Evolutionary conservation across 2,329 filamentous ascomycete species (phyloP).

Genomic region (Hirsutella rhossiliensis): DNA sequence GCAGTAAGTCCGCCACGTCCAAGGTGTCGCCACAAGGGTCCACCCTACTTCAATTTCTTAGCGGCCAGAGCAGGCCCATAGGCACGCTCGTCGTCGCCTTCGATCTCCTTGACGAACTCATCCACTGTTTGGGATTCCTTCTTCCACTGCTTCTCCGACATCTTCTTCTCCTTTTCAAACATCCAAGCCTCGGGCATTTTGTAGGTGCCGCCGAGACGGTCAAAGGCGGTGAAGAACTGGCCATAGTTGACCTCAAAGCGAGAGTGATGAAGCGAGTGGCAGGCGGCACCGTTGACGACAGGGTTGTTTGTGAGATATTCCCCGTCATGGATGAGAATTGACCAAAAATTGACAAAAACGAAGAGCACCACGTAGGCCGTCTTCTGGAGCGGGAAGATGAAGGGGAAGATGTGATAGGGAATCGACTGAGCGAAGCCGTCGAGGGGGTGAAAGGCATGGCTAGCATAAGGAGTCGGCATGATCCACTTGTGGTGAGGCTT

Average conservation of each 20-base stretch:
- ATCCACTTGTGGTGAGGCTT: constrained; percentile 99
- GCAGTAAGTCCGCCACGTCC: too few relatives aligned
- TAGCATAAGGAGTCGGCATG: constrained; percentile 89
- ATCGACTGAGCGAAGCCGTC: constrained; percentile 83
- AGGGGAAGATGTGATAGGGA: constrained; percentile 88
- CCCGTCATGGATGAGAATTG: constrained; percentile 89
- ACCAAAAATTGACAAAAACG: constrained; percentile 93
- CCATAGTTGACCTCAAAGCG: constrained; percentile 62
- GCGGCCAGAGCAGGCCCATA: constrained; percentile 24
- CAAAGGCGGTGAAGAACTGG: constrained; percentile 88
- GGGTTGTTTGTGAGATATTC: constrained; percentile 87
- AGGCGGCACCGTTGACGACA: constrained; percentile 89
- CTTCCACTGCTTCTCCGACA: constrained; percentile 69
- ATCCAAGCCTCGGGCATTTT: constrained; percentile 74
- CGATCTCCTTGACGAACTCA: constrained; percentile 60
- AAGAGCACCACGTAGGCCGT: constrained; percentile 78
- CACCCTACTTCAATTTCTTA: constrained; percentile 19
- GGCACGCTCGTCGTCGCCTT: constrained; percentile 39
- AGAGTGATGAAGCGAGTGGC: constrained; percentile 66
- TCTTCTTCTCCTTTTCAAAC: constrained; percentile 76
- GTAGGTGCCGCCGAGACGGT: constrained; percentile 79
- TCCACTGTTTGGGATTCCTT: constrained; percentile 69
- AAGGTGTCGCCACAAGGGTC: background rate
- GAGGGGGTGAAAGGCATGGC: constrained; percentile 87
- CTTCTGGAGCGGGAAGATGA: constrained; percentile 88